phyloP scores from a whole-genome alignment of 2,329 filamentous ascomycete species.

The Knoxdaviesia capensis region DNA sequence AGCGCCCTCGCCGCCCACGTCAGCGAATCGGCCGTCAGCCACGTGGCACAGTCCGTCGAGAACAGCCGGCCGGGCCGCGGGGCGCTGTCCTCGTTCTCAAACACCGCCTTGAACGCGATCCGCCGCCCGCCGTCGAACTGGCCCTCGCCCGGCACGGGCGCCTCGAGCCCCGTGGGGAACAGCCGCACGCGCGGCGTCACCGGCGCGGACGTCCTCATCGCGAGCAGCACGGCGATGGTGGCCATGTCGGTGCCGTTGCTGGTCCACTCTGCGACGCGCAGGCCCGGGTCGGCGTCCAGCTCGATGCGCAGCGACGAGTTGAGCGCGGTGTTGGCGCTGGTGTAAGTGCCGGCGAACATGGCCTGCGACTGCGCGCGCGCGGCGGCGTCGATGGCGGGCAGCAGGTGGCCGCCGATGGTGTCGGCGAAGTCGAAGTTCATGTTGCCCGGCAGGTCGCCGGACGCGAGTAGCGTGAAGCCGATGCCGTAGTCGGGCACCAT shows the following conservation, averaged over 20 bases:
- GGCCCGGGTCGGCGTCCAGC: constrained; percentile 1
- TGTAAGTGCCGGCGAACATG: constrained; percentile 1
- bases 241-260: constrained; percentile 3
- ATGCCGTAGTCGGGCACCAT: constrained; percentile 3
- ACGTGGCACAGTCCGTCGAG: constrained; percentile 3
- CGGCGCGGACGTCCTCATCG: not conserved
- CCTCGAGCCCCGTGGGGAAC: constrained; percentile 1
- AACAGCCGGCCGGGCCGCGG: constrained; percentile 1
- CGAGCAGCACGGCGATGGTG: not conserved
- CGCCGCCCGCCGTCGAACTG: not conserved
- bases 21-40: constrained; percentile 1
- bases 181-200: constrained; percentile 1
- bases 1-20: not conserved
- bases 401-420: not conserved
- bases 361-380: not conserved
- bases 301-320: constrained; percentile 1
- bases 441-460: constrained; percentile 3
- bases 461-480: constrained; percentile 2
- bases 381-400: constrained; percentile 1
- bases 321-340: not conserved
- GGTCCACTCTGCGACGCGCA: constrained; percentile 1
- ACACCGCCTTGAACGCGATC: constrained; percentile 1
- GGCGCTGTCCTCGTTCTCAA: constrained; percentile 1
- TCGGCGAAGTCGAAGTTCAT: constrained; percentile 4
- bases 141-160: not conserved